Evolutionary conservation across 2,329 filamentous ascomycete genomes (phyloP), one percentile per base, ranked within the genome.

Genomic region (Sporothrix sp.): DNA sequence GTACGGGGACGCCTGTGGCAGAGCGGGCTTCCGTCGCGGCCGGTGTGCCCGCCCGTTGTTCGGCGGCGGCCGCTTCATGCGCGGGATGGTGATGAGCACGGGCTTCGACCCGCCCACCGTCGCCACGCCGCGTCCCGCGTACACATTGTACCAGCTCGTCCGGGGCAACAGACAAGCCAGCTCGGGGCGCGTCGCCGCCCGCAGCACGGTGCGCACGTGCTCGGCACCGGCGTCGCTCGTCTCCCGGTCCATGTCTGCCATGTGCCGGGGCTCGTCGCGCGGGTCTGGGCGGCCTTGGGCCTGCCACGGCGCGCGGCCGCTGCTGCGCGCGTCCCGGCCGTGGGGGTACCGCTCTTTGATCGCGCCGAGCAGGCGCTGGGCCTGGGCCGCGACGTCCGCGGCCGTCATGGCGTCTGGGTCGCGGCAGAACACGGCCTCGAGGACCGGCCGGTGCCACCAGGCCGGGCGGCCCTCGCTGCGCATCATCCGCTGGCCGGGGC

Each of bases 371-470:
- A 56, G 38, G 3, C 1, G 2, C 16, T 48, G 32, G 4, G 52
- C 52, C 46, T 46, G 16, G 16, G 28, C 42, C 2, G 52, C 37
- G 3, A 57, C 48, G 3, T 40, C 36, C 9, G 18, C 14, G 1
- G 54, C 48, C 2, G 44, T 43, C 48, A 54, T 14, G 1, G 18
- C 50, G 1, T 23, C 2, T n/a, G 45, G 18, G 32, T 57, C 50
- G 27, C 55, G 52, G 28, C 54, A 57, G 7, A 54, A 57, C 14
- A 57, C 16, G 8, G 55, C 54, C 20, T 57, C 55, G 1, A 57
- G 44, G 6, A 21, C 11, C 3, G 39, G 37, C 9, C 14, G 7
- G n/a, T n/a, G n/a, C n/a, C n/a, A n/a, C n/a, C n/a, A n/a, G n/a
- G n/a, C n/a, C n/a, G n/a, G n/a, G n/a, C n/a, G n/a, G n/a, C n/a